These are phyloP conservation scores for Acanthamoeba lenticulata DNA, from an alignment of 208 protist genomes.

Conservation along the genomic window DNA sequence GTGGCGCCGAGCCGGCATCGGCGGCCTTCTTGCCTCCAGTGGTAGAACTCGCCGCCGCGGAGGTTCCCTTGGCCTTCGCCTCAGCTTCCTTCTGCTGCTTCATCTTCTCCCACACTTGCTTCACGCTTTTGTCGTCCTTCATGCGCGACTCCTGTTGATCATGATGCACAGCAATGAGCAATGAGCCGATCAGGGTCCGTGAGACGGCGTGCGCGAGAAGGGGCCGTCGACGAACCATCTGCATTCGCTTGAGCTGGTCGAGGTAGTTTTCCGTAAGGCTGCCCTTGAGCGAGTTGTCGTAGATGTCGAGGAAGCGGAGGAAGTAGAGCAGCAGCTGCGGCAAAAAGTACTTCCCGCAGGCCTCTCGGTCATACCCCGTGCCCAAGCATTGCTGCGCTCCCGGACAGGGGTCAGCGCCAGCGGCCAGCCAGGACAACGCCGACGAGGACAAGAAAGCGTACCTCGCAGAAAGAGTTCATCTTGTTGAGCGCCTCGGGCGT, in stretches of 20 bases:
- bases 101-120: slow-evolving; percentile 59
- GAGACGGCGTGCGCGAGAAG: too few species aligned
- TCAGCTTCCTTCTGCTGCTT: slow-evolving; percentile 52
- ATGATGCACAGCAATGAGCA: not conserved
- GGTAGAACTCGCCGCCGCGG: not conserved
- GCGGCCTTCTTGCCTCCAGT: not conserved
- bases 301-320: slow-evolving; percentile 65
- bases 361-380: not conserved
- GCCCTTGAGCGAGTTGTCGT: slow-evolving; percentile 54
- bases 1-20: too few species aligned
- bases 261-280: not conserved
- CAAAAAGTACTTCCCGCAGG: slow-evolving; percentile 49
- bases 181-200: too few species aligned
- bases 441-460: not conserved
- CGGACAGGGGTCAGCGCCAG: not conserved
- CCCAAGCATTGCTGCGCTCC: slow-evolving; percentile 15
- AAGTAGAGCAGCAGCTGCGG: slow-evolving; percentile 61
- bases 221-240: slow-evolving; percentile 37
- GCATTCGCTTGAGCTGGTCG: slow-evolving; percentile 27
- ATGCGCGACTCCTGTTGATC: not conserved
- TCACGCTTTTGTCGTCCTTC: slow-evolving; percentile 29
- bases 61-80: not conserved
- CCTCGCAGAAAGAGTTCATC: slow-evolving; percentile 57
- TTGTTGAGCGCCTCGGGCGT: not conserved
- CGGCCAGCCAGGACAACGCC: not conserved